phyloP scores from a whole-genome alignment of 345 rosid species.

The Hirschfeldia incana region DNA sequence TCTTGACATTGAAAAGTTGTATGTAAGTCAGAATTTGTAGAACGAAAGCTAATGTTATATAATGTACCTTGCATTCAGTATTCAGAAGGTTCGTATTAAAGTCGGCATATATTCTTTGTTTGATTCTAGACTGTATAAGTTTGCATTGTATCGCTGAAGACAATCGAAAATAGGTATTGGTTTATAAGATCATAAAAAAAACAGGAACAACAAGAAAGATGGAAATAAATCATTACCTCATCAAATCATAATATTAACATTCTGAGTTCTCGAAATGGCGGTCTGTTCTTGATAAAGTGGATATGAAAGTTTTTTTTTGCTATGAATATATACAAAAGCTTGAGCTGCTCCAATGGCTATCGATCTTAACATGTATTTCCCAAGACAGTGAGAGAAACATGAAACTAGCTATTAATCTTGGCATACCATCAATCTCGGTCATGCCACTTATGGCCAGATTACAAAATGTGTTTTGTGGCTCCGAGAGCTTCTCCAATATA shows the following conservation, averaged over 20 bases:
- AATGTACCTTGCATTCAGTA: neutral
- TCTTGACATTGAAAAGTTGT: neutral
- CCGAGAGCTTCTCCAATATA: too few relatives aligned
- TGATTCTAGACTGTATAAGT: neutral
- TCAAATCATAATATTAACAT: neutral
- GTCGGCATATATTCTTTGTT: neutral
- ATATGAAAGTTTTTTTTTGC: too few relatives aligned
- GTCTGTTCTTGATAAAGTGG: too few relatives aligned
- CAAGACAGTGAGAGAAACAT: too few relatives aligned
- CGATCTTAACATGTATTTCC: too few relatives aligned
- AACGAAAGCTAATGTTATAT: neutral
- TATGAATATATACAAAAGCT: too few relatives aligned
- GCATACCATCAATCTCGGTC: too few relatives aligned
- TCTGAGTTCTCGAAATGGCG: neutral
- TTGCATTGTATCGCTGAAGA: neutral
- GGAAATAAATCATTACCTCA: neutral
- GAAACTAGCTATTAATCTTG: too few relatives aligned
- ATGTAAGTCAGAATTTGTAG: neutral
- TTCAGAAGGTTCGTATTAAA: neutral
- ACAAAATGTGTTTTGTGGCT: too few relatives aligned
- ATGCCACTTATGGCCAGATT: too few relatives aligned
- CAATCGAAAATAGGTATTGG: neutral
- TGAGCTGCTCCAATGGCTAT: too few relatives aligned
- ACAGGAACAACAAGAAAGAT: neutral
- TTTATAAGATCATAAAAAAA: neutral